phyloP scores from a whole-genome alignment of 2,329 filamentous ascomycete genomes.

The Xylariaceae sp. region DNA sequence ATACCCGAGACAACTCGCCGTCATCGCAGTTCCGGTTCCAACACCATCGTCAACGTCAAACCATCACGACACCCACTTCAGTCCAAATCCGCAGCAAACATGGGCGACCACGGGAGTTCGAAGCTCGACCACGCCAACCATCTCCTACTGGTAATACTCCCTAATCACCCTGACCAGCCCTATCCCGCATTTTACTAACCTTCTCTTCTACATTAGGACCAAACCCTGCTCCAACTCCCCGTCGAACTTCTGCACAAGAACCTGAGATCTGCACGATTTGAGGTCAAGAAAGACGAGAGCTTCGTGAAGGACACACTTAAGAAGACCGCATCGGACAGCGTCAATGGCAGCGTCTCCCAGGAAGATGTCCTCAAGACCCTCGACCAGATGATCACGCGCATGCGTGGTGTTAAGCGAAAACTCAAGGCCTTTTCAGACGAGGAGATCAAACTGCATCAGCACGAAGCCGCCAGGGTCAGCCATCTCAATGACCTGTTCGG shows the following conservation, averaged over 20 bases:
- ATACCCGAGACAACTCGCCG: neutral
- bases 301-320: conserved; percentile 58
- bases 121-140: conserved; percentile 73
- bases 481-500: conserved; percentile 79
- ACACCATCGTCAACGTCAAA: too few species aligned
- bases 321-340: conserved; percentile 62
- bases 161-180: neutral
- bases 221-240: conserved; percentile 87
- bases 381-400: conserved; percentile 78
- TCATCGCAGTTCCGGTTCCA: too few species aligned
- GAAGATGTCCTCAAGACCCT: conserved; percentile 75
- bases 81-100: conserved; percentile 25
- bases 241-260: conserved; percentile 92
- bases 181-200: conserved; percentile 1
- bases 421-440: conserved; percentile 73
- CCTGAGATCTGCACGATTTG: conserved; percentile 79
- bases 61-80: neutral
- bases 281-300: conserved; percentile 67
- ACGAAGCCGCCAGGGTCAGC: conserved; percentile 70
- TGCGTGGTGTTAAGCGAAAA: conserved; percentile 86
- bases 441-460: conserved; percentile 70
- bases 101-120: conserved; percentile 59
- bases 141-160: conserved; percentile 60
- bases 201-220: conserved; percentile 58
- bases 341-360: conserved; percentile 58